Evolutionary conservation across 2,329 filamentous ascomycete species (phyloP), one percentile per base, ranked within the genome.

Genomic region (Plenodomus tracheiphilus): DNA sequence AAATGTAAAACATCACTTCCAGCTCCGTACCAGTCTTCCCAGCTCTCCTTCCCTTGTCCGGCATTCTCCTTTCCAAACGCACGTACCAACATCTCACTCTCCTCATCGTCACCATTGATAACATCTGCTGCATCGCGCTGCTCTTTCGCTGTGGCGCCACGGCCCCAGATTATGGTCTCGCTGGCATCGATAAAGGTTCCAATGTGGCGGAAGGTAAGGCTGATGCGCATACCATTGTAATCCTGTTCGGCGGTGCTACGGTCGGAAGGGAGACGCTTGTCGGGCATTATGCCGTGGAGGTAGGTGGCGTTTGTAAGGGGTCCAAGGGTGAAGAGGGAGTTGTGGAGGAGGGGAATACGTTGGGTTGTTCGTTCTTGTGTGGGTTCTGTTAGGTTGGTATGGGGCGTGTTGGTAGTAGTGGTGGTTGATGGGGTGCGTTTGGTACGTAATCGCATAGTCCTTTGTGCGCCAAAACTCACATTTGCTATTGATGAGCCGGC

Each of bases 251-350:
- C 81, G 0, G 77, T 59, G 0, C 82, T 79, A 70, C 93, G 92
- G 56, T 92, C 87, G 1, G 77, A 74, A 1, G 77, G 73, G 0
- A 82, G 76, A 20, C 94, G 84, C 69, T 92, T 95, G 73, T 99
- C 94, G 37, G 88, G 85, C 41, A 88, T 86, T 68, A 99, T 97
- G n/a, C 86, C 86, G 74, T 99, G 94, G 10, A 97, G 81, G 90
- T 92, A 97, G 59, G 85, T 82, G 74, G 82, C 84, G 66, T 99
- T 99, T 1, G 91, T 96, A 34, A 78, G 70, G 16, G 91, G 78
- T 2, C 92, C 92, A 71, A 97, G 86, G 39, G 88, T 81, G 65
- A 92, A 91, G 56, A 97, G 83, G 1, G 90, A 96, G 69, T 96
- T 95, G 69, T 97, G 92, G 1, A 91, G 89, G 51, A 99, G 79